These are phyloP conservation scores for Citrullus amarus DNA, from an alignment of 306 rosid species.

Conservation along the genomic window DNA sequence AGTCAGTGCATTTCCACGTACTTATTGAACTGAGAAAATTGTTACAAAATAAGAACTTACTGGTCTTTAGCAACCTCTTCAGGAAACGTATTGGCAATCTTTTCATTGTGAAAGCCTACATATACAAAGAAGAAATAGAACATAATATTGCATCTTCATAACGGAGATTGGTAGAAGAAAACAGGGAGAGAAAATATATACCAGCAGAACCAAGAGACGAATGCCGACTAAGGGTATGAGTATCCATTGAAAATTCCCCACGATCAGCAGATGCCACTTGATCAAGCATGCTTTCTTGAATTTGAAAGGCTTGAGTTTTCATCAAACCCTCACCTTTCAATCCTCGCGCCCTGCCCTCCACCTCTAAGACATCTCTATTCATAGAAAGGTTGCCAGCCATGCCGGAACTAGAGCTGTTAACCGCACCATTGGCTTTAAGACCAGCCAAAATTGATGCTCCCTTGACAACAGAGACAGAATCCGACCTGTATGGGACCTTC, in stretches of 20 bases:
- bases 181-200: background rate
- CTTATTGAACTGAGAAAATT: background rate
- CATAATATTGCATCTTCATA: background rate
- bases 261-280: constrained; percentile 21
- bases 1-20: background rate
- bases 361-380: constrained; percentile 20
- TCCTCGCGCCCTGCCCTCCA: constrained; percentile 20
- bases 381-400: constrained; percentile 18
- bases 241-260: constrained; percentile 24
- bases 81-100: constrained; percentile 20
- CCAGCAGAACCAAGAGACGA: constrained; percentile 26
- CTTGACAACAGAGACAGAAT: constrained; percentile 19
- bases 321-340: constrained; percentile 22
- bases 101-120: constrained; percentile 22
- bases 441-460: constrained; percentile 22
- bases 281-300: constrained; percentile 28
- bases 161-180: background rate
- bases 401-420: constrained; percentile 15
- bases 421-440: constrained; percentile 15
- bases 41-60: constrained; percentile 17
- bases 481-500: constrained; percentile 18
- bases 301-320: constrained; percentile 22
- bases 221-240: constrained; percentile 23
- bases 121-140: constrained; percentile 13
- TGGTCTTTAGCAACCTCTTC: constrained; percentile 33